A percentile compares a stretch with the other conserved stretches of the same genome.
Conservation (phyloP, 257 asterid genomes). For the Nicotiana tomentosiformis region DNA sequence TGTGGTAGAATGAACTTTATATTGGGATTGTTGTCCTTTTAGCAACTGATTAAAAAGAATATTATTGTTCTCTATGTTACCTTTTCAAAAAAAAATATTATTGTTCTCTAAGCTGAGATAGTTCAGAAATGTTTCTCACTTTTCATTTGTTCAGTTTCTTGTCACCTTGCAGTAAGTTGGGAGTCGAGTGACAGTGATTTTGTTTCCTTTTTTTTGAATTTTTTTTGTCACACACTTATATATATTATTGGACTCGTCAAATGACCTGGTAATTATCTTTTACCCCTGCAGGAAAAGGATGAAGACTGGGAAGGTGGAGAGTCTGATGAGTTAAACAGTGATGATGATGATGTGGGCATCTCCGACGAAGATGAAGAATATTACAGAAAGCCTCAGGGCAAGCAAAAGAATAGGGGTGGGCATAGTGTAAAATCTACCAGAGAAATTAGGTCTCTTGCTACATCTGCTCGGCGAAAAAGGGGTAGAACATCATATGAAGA, state of each 20-base stretch:
- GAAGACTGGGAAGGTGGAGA: constrained; percentile 93
- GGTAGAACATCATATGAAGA: constrained; percentile 58
- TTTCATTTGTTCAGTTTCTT: not conserved
- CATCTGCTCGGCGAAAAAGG: constrained; percentile 56
- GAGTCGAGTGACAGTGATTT: not conserved
- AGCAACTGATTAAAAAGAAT: not conserved
- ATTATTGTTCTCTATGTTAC: not conserved
- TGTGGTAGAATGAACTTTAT: not conserved
- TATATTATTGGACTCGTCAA: not conserved
- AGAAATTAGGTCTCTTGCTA: constrained; percentile 37
- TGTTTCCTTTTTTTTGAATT: not conserved
- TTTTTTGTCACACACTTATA: not conserved
- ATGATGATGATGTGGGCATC: constrained; percentile 61
- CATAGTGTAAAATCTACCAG: constrained; percentile 52
- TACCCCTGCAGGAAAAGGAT: constrained; percentile 50
- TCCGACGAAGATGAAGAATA: constrained; percentile 69
- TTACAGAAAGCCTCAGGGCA: constrained; percentile 48
- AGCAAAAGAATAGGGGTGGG: constrained; percentile 50
- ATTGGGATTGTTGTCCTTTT: not conserved
- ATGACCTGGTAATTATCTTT: constrained; percentile 12
- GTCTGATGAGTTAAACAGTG: constrained; percentile 65
- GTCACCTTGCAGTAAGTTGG: not conserved
- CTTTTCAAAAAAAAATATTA: not conserved
- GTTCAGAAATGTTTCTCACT: not conserved
- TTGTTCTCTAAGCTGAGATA: not conserved